Evolutionary conservation across 345 rosid genomes (phyloP), one percentile per base, ranked within the genome.

Genomic region (Gossypium sturtianum): DNA sequence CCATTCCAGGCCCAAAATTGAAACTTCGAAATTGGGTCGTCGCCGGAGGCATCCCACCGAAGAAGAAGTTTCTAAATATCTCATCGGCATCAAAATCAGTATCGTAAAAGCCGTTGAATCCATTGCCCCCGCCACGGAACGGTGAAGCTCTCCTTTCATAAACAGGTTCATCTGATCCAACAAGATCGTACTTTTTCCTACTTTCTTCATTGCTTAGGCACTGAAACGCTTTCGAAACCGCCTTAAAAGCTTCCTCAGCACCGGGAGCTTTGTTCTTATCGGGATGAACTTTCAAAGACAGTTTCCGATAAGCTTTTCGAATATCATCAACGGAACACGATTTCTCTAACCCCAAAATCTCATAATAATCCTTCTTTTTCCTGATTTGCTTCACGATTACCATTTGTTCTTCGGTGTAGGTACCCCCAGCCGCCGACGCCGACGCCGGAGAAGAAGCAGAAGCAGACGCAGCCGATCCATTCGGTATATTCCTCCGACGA

Each of bases 231-330:
- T 91, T 93, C 0, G 99, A 95, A 17, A 95, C 94, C 4, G 88
- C 78, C 77, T 95, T 95, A 76, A 95, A 95, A 1, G 97, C 92
- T 74, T 95, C 99, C 69, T 95, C 99, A 9, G 99, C 89, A 0
- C 98, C 98, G 0, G 98, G 98, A 56, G 98, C 97, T 45, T 82
- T 87, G 72, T 92, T 94, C 89, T 94, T 94, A 68, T 94, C 98
- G 0, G 98, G 98, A 78, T 94, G 98, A 51, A 94, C 98, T 77
- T 92, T 92, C 82, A 94, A 79, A 0, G 98, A 94, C 47, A 94
- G 85, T 77, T 94, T 94, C 53, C 98, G 80, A 52, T 94, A 94
- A 0, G 97, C 95, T 81, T 93, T 94, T 41, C 95, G 82, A 7
- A 94, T 80, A 84, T 95, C 99, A 44, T 93, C 98, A 12, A 91